Percentiles rank a stretch among this genome's conserved stretches.
Evolutionary conservation across 805 yeast genomes (phyloP).

Genomic region (Saccharomycopsis schoenii): DNA sequence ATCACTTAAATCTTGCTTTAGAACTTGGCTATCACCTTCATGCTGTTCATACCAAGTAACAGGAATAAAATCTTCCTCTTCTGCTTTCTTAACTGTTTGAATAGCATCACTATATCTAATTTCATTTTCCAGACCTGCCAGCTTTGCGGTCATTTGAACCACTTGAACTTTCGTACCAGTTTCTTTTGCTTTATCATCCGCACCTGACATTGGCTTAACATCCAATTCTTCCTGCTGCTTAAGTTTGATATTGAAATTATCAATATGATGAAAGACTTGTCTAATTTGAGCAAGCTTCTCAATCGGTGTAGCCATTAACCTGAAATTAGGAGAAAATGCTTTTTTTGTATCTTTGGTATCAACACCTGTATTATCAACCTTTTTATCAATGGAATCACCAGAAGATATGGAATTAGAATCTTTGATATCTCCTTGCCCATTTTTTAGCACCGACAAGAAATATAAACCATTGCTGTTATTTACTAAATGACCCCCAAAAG

Average conservation of each 20-base stretch:
- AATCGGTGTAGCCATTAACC: slow-evolving; percentile 55
- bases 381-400: background rate
- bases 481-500: slow-evolving; percentile 61
- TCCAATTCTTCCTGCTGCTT: slow-evolving; percentile 33
- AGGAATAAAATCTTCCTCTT: slow-evolving; percentile 43
- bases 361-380: background rate
- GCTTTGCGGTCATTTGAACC: slow-evolving; percentile 69
- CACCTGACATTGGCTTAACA: slow-evolving; percentile 28
- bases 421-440: background rate
- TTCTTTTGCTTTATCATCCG: slow-evolving; percentile 11
- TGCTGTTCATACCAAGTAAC: slow-evolving; percentile 38
- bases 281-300: slow-evolving; percentile 66
- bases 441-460: slow-evolving; percentile 26
- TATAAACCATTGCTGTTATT: slow-evolving; percentile 40
- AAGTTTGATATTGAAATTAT: slow-evolving; percentile 40
- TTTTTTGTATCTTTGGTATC: background rate
- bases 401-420: background rate
- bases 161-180: slow-evolving; percentile 35
- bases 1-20: slow-evolving; percentile 20
- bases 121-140: slow-evolving; percentile 45
- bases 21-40: slow-evolving; percentile 24
- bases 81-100: slow-evolving; percentile 49
- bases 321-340: slow-evolving; percentile 35
- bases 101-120: slow-evolving; percentile 62
- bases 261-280: slow-evolving; percentile 74